These are phyloP conservation scores for Galerina marginata DNA, from an alignment of 768 basidiomycete species.

Conservation along the genomic window DNA sequence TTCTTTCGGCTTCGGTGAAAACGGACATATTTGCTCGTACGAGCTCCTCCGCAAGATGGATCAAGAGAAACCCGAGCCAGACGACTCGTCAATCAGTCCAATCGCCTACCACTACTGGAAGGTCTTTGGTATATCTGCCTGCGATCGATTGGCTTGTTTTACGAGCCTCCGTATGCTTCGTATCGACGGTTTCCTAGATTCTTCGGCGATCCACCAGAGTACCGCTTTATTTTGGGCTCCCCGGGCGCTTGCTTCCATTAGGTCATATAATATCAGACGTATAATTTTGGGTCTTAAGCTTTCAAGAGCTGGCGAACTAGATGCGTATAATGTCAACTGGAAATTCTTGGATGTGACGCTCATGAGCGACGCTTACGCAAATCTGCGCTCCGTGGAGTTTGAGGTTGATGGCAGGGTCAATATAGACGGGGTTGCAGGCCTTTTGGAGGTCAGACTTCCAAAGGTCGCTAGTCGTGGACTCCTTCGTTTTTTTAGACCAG, in stretches of 20 bases:
- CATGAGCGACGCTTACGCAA: constrained; percentile 3
- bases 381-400: constrained; percentile 8
- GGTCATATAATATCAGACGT: neutral
- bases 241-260: constrained; percentile 12
- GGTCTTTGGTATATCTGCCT: constrained; percentile 7
- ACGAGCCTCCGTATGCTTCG: constrained; percentile 9
- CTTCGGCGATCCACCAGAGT: constrained; percentile 1
- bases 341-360: constrained; percentile 16
- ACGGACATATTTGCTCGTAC: constrained; percentile 7
- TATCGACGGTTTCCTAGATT: constrained; percentile 14
- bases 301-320: constrained; percentile 12
- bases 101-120: neutral
- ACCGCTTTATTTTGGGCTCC: constrained; percentile 15
- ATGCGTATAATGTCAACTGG: constrained; percentile 17
- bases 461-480: constrained; percentile 7
- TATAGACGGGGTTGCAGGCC: constrained; percentile 9
- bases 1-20: constrained; percentile 9
- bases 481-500: neutral
- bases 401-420: constrained; percentile 11
- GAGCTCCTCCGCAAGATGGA: neutral
- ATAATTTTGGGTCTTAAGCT: constrained; percentile 12
- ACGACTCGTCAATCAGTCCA: neutral
- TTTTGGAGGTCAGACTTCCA: constrained; percentile 15
- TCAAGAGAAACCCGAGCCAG: neutral
- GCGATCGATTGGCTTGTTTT: constrained; percentile 2